A percentile compares a stretch with the other conserved stretches of the same genome.
These are phyloP conservation scores for Neurospora hispaniola DNA, from an alignment of 495 filamentous ascomycete genomes.

Conservation along the genomic window DNA sequence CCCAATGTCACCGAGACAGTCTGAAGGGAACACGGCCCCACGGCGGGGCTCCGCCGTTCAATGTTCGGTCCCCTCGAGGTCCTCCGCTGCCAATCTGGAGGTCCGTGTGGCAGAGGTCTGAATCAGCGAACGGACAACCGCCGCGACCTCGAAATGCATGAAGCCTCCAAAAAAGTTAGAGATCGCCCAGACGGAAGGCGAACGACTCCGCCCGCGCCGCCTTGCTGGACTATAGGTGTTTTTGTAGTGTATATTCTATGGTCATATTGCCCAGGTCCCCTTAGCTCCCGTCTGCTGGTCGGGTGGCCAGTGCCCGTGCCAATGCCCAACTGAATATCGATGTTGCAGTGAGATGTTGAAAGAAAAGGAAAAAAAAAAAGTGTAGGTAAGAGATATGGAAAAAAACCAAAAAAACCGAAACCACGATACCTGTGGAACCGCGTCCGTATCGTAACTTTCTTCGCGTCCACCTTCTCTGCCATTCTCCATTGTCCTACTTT, in stretches of 20 bases:
- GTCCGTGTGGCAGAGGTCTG: not conserved
- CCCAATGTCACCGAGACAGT: not conserved
- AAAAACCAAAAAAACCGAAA: not conserved
- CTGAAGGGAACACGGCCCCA: not conserved
- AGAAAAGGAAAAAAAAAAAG: not conserved
- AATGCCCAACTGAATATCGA: not conserved
- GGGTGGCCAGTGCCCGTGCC: not conserved
- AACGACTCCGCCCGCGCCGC: not conserved
- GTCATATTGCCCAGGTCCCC: not conserved
- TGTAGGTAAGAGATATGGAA: not conserved
- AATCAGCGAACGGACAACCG: not conserved
- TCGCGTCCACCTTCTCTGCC: not conserved
- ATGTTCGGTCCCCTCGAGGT: not conserved
- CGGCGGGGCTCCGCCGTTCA: not conserved
- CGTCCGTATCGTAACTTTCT: not conserved
- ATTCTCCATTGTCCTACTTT: constrained; percentile 1
- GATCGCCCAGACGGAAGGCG: not conserved
- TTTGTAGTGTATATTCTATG: not conserved
- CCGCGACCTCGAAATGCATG: not conserved
- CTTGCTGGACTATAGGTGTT: not conserved
- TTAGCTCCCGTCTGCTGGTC: not conserved
- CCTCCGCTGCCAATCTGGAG: not conserved
- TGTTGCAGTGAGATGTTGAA: not conserved
- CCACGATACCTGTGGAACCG: not conserved
- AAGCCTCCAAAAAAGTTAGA: not conserved